A percentile compares a stretch with the other conserved stretches of the same genome.
These are phyloP conservation scores for Coniella lustricola DNA, from an alignment of 2,329 filamentous ascomycete species.

Conservation along the genomic window DNA sequence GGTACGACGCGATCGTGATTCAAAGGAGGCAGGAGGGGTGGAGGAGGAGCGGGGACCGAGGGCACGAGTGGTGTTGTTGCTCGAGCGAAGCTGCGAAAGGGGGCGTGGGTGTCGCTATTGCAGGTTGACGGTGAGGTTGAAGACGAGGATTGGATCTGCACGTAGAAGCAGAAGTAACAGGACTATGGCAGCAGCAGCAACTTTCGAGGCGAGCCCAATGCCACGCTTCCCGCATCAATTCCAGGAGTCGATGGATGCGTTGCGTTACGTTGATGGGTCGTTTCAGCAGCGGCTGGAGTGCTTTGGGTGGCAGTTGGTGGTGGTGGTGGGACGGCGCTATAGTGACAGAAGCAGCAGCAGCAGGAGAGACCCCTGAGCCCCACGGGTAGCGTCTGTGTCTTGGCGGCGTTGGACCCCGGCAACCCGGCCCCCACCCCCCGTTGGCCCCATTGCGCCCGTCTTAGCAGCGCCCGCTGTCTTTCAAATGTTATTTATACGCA, in stretches of 20 bases:
- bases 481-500: too few species aligned
- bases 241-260: slow-evolving; percentile 3
- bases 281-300: slow-evolving; percentile 2
- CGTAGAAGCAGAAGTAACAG: too few species aligned
- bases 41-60: not conserved
- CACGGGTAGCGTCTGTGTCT: too few species aligned
- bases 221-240: not conserved
- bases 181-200: too few species aligned
- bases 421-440: too few species aligned
- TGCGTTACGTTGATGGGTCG: slow-evolving; percentile 1
- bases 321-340: too few species aligned
- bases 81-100: too few species aligned
- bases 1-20: slow-evolving; percentile 13
- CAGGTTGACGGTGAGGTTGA: not conserved
- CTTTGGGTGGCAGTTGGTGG: not conserved
- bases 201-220: not conserved
- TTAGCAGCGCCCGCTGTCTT: too few species aligned
- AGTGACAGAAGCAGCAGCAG: too few species aligned
- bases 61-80: not conserved
- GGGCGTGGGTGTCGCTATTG: not conserved
- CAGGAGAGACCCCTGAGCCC: too few species aligned
- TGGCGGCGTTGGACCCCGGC: too few species aligned
- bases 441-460: too few species aligned
- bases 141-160: not conserved
- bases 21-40: not conserved